phyloP scores from a whole-genome alignment of 371 early-diverging fungal genomes.

The Globomyces sp. region DNA sequence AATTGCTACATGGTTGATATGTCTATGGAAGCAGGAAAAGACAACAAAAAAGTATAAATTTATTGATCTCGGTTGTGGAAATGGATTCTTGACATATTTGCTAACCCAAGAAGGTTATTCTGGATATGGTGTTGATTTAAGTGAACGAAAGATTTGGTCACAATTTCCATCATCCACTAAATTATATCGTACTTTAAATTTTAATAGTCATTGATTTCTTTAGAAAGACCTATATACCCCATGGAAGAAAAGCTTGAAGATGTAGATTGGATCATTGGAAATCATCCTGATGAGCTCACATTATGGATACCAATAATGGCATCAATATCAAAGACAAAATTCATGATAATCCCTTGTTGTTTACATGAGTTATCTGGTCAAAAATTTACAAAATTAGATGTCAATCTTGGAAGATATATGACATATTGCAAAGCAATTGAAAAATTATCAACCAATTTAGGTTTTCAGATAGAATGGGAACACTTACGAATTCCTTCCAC shows the following conservation, averaged over 20 bases:
- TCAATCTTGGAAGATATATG: conserved; percentile 41
- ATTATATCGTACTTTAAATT: no score
- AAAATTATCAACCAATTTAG: conserved; percentile 72
- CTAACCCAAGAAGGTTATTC: conserved; percentile 72
- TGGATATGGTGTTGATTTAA: conserved; percentile 81
- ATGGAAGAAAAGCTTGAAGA: conserved; percentile 45
- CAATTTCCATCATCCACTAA: conserved; percentile 18
- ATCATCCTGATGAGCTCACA: conserved; percentile 88
- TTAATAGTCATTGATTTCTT: conserved; percentile 9
- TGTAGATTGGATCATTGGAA: conserved; percentile 83
- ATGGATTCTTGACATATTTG: conserved; percentile 79
- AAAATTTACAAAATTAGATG: conserved; percentile 32
- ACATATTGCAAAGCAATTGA: conserved; percentile 30
- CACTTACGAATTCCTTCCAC: conserved; percentile 83
- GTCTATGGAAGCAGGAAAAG: conserved; percentile 13
- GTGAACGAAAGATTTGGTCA: conserved; percentile 76
- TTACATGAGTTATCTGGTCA: conserved; percentile 70
- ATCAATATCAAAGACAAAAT: conserved; percentile 30
- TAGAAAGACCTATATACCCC: conserved; percentile 65
- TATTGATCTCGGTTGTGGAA: conserved; percentile 92
- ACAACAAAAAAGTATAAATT: conserved; percentile 40
- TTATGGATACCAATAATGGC: conserved; percentile 63
- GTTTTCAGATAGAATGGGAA: conserved; percentile 66
- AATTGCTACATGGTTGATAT: conserved; percentile 29
- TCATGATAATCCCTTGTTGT: conserved; percentile 82